Evolutionary conservation across 2,329 filamentous ascomycete genomes (phyloP).

Genomic region (Hymenoscyphus infarciens): DNA sequence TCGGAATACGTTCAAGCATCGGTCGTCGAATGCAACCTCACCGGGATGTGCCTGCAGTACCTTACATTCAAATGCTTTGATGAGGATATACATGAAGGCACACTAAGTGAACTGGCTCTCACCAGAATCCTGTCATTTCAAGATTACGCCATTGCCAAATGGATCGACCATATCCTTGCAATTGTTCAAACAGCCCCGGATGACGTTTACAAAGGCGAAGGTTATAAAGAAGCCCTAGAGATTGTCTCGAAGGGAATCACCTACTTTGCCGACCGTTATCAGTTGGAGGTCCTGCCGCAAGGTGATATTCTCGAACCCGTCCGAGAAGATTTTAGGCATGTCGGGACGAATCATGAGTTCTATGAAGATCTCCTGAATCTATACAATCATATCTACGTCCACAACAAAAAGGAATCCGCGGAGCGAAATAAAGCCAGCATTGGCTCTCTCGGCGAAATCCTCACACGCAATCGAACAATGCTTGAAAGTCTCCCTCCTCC

Average conservation of each 20-base stretch:
- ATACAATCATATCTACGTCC: neutral
- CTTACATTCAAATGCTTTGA: constrained; percentile 31
- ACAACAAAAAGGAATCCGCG: neutral
- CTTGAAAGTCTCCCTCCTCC: constrained; percentile 8
- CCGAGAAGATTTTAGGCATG: neutral
- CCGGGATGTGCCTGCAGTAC: constrained; percentile 32
- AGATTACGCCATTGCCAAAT: constrained; percentile 33
- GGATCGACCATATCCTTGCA: constrained; percentile 29
- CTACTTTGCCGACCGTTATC: neutral
- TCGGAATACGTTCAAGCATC: neutral
- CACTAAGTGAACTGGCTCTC: neutral
- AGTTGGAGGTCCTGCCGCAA: neutral
- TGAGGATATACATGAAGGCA: constrained; percentile 12
- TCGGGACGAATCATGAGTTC: neutral
- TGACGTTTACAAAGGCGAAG: neutral
- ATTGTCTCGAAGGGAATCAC: neutral
- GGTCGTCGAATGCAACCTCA: constrained; percentile 25
- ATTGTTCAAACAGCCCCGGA: constrained; percentile 17
- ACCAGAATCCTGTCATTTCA: constrained; percentile 30
- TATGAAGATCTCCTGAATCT: neutral
- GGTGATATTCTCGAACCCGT: neutral
- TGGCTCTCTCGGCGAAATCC: neutral
- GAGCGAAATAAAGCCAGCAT: neutral
- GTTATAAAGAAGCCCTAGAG: neutral
- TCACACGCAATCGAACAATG: constrained; percentile 9